Base-by-base conservation (phyloP, 495 filamentous ascomycete genomes). In the Annulohypoxylon bovei region DNA sequence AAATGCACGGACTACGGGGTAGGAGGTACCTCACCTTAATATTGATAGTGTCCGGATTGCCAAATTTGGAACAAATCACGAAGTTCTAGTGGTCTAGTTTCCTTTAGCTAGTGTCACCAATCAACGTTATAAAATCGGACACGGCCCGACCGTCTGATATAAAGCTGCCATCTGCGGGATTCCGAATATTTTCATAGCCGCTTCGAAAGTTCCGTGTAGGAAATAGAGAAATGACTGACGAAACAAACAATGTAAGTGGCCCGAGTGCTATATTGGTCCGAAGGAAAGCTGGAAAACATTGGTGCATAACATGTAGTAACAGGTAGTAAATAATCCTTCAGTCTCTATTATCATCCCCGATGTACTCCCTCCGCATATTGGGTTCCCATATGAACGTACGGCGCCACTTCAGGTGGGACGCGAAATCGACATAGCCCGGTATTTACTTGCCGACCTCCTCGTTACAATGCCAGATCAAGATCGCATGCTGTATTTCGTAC, bases 381-480 rank as follows among this genome's bases (percentile, higher is more conserved):
- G 39, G 39, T 18, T 42, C 23, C 37, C 55, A 23, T 35, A 4
- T 56, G 46, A 32, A 5, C 16, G 52, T 53, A 58, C 25, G 22
- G 35, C 50, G 49, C 49, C 61, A 53, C 33, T 27, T 62, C 14
- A 30, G 27, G 61, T 65, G 62, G 62, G 55, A 70, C 50, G 7
- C 11, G 14, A 33, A 11, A 16, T 68, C 49, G 35, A 12, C 44
- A 16, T 55, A 63, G 16, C 6, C 32, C 14, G 33, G 6, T 62
- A 62, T 25, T 40, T 42, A 47, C 39, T 32, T 58, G 20, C 53
- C 52, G 61, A 53, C 5, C 56, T 22, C 14, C 57, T 64, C 53
- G 57, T 67, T 64, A 32, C 64, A 58, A 67, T 53, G 64, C 70
- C 53, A 72, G 64, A 72, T 72, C 65, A 68, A 72, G 70, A 72